These are phyloP conservation scores for Tylopilus intermedius DNA, from an alignment of 768 basidiomycete species.

Conservation along the genomic window DNA sequence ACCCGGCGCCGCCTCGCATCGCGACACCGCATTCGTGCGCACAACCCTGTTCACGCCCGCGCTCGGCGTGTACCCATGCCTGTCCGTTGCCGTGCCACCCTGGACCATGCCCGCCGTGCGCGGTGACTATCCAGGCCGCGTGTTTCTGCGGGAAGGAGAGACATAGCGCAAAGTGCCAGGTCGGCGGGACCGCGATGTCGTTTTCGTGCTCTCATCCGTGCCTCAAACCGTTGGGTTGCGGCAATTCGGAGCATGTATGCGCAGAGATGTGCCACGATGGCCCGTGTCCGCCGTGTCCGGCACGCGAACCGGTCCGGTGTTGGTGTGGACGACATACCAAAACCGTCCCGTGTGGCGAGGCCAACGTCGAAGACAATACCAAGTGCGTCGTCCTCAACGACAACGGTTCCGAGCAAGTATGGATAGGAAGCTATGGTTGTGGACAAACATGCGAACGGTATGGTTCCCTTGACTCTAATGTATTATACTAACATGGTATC, in stretches of 20 bases:
- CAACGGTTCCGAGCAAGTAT: conserved; percentile 38
- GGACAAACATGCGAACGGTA: conserved; percentile 55
- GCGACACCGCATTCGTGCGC: conserved; percentile 77
- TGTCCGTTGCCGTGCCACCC: conserved; percentile 89
- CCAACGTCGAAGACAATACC: conserved; percentile 38
- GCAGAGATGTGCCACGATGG: conserved; percentile 70
- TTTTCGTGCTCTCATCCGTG: conserved; percentile 38
- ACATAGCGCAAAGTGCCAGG: conserved; percentile 35
- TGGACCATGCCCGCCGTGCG: conserved; percentile 93
- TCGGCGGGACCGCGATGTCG: conserved; percentile 36
- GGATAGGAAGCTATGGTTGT: conserved; percentile 69
- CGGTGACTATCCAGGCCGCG: conserved; percentile 64
- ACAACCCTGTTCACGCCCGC: conserved; percentile 57
- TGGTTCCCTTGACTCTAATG: conserved; percentile 7
- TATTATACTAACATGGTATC: neutral
- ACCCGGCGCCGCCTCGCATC: conserved; percentile 66
- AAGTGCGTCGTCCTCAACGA: conserved; percentile 25
- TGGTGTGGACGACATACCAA: conserved; percentile 74
- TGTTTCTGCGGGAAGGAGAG: conserved; percentile 75
- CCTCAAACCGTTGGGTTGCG: conserved; percentile 52
- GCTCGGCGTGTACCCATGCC: conserved; percentile 65
- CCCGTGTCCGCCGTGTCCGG: conserved; percentile 60
- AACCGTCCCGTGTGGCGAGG: conserved; percentile 62
- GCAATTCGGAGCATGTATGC: conserved; percentile 63
- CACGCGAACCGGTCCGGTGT: conserved; percentile 54